Evolutionary conservation across 306 rosid genomes (phyloP).

Genomic region (Myrica gale): DNA sequence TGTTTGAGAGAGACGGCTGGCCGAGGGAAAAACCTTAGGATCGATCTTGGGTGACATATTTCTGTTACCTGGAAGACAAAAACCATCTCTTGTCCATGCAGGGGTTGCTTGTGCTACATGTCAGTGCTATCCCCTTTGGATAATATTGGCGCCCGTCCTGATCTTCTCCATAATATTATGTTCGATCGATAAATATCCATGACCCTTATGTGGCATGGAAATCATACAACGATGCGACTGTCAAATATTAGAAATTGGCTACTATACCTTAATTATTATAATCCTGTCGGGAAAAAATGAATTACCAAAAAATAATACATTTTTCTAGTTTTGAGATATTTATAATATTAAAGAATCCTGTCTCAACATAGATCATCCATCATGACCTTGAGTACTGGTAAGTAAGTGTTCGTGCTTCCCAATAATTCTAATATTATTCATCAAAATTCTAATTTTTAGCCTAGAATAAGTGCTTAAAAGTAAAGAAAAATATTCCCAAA

Average conservation of each 20-base stretch:
- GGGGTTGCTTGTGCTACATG: constrained; percentile 48
- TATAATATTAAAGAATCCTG: too few species aligned
- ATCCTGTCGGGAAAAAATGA: constrained; percentile 21
- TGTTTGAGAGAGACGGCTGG: constrained; percentile 23
- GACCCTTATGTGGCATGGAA: constrained; percentile 32
- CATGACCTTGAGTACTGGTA: too few species aligned
- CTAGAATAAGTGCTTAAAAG: too few species aligned
- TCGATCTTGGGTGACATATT: constrained; percentile 4
- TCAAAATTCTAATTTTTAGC: too few species aligned
- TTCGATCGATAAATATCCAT: constrained; percentile 23
- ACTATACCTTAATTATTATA: constrained; percentile 7
- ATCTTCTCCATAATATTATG: constrained; percentile 28
- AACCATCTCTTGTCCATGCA: constrained; percentile 13
- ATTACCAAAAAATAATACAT: too few species aligned
- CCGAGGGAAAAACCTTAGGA: constrained; percentile 10
- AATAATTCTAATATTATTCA: too few species aligned
- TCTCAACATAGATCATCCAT: too few species aligned
- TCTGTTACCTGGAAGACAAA: constrained; percentile 19
- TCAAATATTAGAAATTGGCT: constrained; percentile 25
- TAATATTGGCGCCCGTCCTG: constrained; percentile 29
- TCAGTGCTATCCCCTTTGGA: constrained; percentile 31
- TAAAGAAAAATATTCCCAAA: too few species aligned
- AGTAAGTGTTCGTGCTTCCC: too few species aligned
- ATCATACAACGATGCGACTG: constrained; percentile 27
- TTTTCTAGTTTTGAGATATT: too few species aligned